Evolutionary conservation across 768 basidiomycete genomes (phyloP), one percentile per base, ranked within the genome.

Genomic region (Lactarius vividus): DNA sequence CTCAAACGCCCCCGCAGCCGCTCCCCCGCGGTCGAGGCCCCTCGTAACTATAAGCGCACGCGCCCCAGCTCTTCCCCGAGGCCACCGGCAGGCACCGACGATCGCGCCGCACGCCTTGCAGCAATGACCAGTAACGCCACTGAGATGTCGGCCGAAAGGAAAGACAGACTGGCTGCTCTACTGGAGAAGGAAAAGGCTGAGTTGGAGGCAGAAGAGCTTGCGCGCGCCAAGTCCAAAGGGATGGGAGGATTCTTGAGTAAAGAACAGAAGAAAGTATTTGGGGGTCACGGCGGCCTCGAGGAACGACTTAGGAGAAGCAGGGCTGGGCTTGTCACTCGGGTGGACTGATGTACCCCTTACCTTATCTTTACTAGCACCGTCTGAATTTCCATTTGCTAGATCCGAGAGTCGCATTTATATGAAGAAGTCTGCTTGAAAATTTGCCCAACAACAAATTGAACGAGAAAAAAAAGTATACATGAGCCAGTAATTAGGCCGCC

Each of bases 261-360:
- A 26, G 94, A 96, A 74, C 86, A 89, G 80, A 93, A 91, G 81
- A 87, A 84, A 70, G 89, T 94, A 10, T 92, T 92, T 76, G 88
- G 91, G 55, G 91, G 89, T 29, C 75, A 78, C 9, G 89, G 91
- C 46, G 90, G 88, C 18, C 76, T 94, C 33, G 92, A 92, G 74
- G 92, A 94, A 44, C 80, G 91, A 64, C 87, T 94, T 56, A 82
- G 78, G 72, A 81, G 93, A 71, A 89, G 90, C 49, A 80, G 87
- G 40, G 86, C 86, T 31, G 88, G 86, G 7, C 76, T 94, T 75
- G 87, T 91, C 39, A 82, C 83, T 61, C 87, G 88, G 68, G 82
- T 81, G 3, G 87, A 88, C 63, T 88, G 68, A 76, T 74, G 4
- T 55, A 10, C 33, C 28, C 9, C 42, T 59, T 66, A 46, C 61